Conservation (phyloP, 1,284 basidiomycete genomes). For the Phaffia rhodozyma region DNA sequence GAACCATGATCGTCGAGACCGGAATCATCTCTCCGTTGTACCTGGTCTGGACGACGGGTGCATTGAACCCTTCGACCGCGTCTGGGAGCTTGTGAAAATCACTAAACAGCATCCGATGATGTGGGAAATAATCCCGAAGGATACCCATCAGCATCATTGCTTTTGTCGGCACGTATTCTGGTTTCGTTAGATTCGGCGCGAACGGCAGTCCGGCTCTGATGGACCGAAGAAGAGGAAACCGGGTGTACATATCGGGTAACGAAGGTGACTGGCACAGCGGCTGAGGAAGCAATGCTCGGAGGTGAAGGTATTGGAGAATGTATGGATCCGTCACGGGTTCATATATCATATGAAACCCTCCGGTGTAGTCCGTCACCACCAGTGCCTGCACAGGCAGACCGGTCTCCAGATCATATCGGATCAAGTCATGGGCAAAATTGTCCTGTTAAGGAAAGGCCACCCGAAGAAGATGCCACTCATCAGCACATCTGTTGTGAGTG, state of each 20-base stretch:
- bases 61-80: slow-evolving; percentile 68
- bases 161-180: slow-evolving; percentile 88
- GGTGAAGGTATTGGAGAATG: slow-evolving; percentile 47
- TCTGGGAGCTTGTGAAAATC: slow-evolving; percentile 87
- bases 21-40: slow-evolving; percentile 74
- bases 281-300: slow-evolving; percentile 49
- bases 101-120: slow-evolving; percentile 78
- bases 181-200: slow-evolving; percentile 76
- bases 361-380: slow-evolving; percentile 65
- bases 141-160: slow-evolving; percentile 73
- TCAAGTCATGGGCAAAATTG: slow-evolving; percentile 92
- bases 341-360: slow-evolving; percentile 79
- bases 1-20: slow-evolving; percentile 79
- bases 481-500: background rate
- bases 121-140: slow-evolving; percentile 74
- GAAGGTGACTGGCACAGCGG: slow-evolving; percentile 26
- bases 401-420: slow-evolving; percentile 72
- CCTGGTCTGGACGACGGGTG: slow-evolving; percentile 93
- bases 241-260: slow-evolving; percentile 22
- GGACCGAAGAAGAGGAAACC: slow-evolving; percentile 43
- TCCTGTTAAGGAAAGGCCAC: slow-evolving; percentile 46
- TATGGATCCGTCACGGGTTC: slow-evolving; percentile 74
- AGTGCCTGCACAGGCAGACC: slow-evolving; percentile 72
- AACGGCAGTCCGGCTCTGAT: slow-evolving; percentile 63
- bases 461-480: background rate